phyloP scores from a whole-genome alignment of 768 basidiomycete species.

The Calocera cornea region DNA sequence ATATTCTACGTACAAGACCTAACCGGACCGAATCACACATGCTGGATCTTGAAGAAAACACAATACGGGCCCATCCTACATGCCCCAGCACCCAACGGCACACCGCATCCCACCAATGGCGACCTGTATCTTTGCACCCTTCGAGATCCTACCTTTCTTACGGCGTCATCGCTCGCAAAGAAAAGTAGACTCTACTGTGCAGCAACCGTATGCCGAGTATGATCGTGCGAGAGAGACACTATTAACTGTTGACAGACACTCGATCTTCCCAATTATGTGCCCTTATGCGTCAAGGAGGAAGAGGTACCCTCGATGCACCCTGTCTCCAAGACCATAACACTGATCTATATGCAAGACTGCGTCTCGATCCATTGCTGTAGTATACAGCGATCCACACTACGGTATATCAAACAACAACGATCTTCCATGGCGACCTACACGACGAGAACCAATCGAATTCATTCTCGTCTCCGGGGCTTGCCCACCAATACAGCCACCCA shows the following conservation, averaged over 20 bases:
- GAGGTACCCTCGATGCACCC: too few relatives aligned
- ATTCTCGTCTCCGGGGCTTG: background rate
- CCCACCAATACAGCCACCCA: too few relatives aligned
- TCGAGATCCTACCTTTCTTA: background rate
- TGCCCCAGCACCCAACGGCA: background rate
- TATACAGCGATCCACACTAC: too few relatives aligned
- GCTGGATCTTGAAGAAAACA: background rate
- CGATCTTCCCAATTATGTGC: background rate
- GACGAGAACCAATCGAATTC: background rate
- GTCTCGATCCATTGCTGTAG: too few relatives aligned
- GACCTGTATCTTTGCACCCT: background rate
- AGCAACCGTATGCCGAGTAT: background rate
- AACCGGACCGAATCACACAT: background rate
- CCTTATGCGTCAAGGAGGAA: too few relatives aligned
- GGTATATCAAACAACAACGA: too few relatives aligned
- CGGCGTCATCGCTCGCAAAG: background rate
- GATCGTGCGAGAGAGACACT: background rate
- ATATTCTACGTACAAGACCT: background rate
- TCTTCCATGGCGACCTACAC: too few relatives aligned
- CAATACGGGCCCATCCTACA: background rate
- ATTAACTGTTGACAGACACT: background rate
- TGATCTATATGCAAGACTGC: too few relatives aligned
- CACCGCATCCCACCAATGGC: background rate
- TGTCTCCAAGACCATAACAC: too few relatives aligned
- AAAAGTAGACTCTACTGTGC: background rate